Conservation (phyloP, 1,284 basidiomycete species). For the Leucoagaricus sp. region DNA sequence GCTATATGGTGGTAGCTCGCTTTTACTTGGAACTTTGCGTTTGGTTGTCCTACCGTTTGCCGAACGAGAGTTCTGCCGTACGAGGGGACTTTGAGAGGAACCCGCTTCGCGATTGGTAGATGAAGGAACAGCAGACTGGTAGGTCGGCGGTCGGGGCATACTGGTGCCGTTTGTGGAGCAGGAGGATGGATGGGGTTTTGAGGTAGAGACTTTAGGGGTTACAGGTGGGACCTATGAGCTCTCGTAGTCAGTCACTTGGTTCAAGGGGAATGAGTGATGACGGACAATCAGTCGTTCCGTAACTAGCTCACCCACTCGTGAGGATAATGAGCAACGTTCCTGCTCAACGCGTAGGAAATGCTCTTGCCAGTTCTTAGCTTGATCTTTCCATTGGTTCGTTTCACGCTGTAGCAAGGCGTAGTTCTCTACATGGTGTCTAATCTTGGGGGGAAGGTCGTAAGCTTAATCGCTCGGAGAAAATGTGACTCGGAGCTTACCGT, state of each 20-base stretch:
- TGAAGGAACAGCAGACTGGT: slow-evolving; percentile 23
- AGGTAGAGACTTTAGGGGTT: slow-evolving; percentile 20
- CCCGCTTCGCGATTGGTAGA: slow-evolving; percentile 19
- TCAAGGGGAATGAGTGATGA: neutral
- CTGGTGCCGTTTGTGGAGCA: neutral
- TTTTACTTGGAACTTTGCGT: slow-evolving; percentile 12
- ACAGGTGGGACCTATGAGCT: slow-evolving; percentile 4
- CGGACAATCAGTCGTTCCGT: slow-evolving; percentile 46
- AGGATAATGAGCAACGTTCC: slow-evolving; percentile 55
- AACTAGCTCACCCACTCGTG: slow-evolving; percentile 57
- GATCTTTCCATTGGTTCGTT: slow-evolving; percentile 66
- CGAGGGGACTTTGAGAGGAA: neutral
- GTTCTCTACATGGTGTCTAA: slow-evolving; percentile 50
- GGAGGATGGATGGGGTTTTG: slow-evolving; percentile 22
- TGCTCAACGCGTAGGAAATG: slow-evolving; percentile 69
- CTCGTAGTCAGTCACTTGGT: slow-evolving; percentile 9
- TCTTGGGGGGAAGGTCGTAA: slow-evolving; percentile 55
- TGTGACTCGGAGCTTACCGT: slow-evolving; percentile 41
- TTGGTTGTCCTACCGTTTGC: slow-evolving; percentile 2
- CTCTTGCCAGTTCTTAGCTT: slow-evolving; percentile 73
- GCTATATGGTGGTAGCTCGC: slow-evolving; percentile 13
- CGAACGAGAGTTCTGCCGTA: slow-evolving; percentile 3
- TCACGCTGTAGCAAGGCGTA: slow-evolving; percentile 64
- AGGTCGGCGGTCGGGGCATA: slow-evolving; percentile 23
- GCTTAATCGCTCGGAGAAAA: neutral